These are phyloP conservation scores for Xerocomellus amylosporus DNA, from an alignment of 768 basidiomycete genomes.

Conservation along the genomic window DNA sequence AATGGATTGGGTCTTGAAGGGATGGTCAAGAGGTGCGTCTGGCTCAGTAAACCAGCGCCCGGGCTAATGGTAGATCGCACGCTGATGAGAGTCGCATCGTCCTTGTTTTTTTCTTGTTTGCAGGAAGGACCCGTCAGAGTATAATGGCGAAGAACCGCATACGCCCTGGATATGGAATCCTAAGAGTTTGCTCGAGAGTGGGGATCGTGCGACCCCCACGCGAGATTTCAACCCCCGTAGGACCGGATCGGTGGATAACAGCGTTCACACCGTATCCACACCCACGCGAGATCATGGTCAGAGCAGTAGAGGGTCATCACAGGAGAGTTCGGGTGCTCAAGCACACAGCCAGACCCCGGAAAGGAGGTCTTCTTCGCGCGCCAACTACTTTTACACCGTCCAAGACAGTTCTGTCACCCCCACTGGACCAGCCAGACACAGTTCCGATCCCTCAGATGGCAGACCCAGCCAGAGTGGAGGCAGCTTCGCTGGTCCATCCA, in stretches of 20 bases:
- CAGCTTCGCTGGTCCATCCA: constrained; percentile 13
- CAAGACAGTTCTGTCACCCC: constrained; percentile 17
- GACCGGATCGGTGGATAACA: constrained; percentile 21
- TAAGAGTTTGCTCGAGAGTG: constrained; percentile 36
- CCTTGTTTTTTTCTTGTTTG: neutral
- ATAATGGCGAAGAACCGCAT: constrained; percentile 38
- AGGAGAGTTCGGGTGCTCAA: constrained; percentile 15
- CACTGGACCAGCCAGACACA: constrained; percentile 23
- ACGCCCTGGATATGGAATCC: constrained; percentile 81
- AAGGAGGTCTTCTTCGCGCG: constrained; percentile 11
- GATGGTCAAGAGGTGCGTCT: constrained; percentile 59
- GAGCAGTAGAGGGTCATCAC: constrained; percentile 14
- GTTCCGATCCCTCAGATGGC: constrained; percentile 22
- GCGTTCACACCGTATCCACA: constrained; percentile 5
- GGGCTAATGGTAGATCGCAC: neutral
- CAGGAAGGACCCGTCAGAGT: constrained; percentile 32
- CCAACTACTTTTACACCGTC: constrained; percentile 16
- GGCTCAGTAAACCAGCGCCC: neutral
- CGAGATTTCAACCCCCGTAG: constrained; percentile 27
- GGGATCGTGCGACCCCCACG: constrained; percentile 29
- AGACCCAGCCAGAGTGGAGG: constrained; percentile 9
- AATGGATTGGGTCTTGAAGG: constrained; percentile 65
- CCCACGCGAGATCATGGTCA: constrained; percentile 24
- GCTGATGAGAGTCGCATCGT: constrained; percentile 9
- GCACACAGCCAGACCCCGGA: constrained; percentile 24